Evolutionary conservation across 768 basidiomycete genomes (phyloP), one percentile per base, ranked within the genome.

Genomic region (Hypholoma sublateritium): DNA sequence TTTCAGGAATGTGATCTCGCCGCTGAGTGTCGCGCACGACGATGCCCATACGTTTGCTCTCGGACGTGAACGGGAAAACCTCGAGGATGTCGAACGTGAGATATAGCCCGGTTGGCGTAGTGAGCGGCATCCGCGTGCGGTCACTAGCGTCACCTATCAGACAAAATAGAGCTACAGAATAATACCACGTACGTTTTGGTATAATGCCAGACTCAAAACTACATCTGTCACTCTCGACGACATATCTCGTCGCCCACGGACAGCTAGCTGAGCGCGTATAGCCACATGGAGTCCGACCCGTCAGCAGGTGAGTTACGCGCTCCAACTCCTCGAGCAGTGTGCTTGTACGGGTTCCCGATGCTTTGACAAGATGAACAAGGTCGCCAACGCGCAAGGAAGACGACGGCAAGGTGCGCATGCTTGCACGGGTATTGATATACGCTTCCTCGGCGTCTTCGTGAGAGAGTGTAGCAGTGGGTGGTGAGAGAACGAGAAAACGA

Each of bases 21-120:
- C 86, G 0, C 83, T 83, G 79, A 0, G 75, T 69, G 55, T 98
- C 95, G 22, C 90, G 87, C 34, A 98, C 89, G 65, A 99, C 82
- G 67, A 98, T 98, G 32, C 97, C 95, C 97, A 98, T 99, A 25
- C 97, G 91, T 72, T 99, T 98, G 0, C 95, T 95, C 71, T 98
- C 97, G 13, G 94, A 97, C 0, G 96, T 98, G 76, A 99, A 98
- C 0, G 97, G 97, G 74, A 99, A 99, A 57, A 99, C 84, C 48
- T 95, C 89, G 53, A 98, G 86, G 50, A 99, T 85, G 55, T 94
- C 93, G 67, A 87, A 98, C 12, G 77, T 74, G 48, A 95, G 69
- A 6, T 77, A 77, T 1, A 76, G 65, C 7, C 91, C 90, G 4
- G 80, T 69, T 0, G 92, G 88, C 0, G 87, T 86, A 6, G 63